Base-by-base conservation (phyloP, 345 rosid species). In the Eucalyptus cladocalyx region DNA sequence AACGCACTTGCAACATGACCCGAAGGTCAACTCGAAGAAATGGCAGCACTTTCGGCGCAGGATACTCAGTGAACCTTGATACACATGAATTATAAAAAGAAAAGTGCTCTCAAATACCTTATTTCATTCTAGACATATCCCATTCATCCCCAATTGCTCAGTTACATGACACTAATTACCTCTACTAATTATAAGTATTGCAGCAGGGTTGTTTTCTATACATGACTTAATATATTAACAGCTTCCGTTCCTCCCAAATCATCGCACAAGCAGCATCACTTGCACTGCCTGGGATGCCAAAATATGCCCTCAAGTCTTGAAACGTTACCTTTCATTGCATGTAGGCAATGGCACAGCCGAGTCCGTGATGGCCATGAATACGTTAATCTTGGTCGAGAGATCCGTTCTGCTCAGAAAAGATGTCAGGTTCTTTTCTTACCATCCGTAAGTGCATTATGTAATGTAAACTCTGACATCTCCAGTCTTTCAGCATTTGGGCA, bases 251-350 rank as follows among this genome's bases (percentile, higher is more conserved):
- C 51, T 86, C 86, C 62, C 62, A 62, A 89, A 87, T 86, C 94
- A 93, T 93, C 94, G 53, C 93, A 85, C 94, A 87, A 90, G 95
- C 95, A 91, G 89, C 87, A 80, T 40, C 88, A 58, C 86, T 89
- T 90, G 45, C 88, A 88, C 92, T 89, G 92, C 95, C 89, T 88
- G 93, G 94, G 95, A 95, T 92, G 93, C 92, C 86, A 42, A 87
- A 60, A 89, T 89, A 72, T 88, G 88, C 87, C 50, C 23, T 86
- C 90, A 26, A 88, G 89, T 87, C 88, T 87, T 37, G 50, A 30
- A 18, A 72, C 45, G 12, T 37, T 37, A 21, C 28, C 28, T 4
- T 37, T 24, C 47, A 76, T 34, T 8, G 34, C 42, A 69, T 34
- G 4, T 32, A 17, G 83, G 83, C 8, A 42, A 76, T 76, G 13